phyloP scores from a whole-genome alignment of 2,329 filamentous ascomycete species.

The Purpureocillium lavendulum region DNA sequence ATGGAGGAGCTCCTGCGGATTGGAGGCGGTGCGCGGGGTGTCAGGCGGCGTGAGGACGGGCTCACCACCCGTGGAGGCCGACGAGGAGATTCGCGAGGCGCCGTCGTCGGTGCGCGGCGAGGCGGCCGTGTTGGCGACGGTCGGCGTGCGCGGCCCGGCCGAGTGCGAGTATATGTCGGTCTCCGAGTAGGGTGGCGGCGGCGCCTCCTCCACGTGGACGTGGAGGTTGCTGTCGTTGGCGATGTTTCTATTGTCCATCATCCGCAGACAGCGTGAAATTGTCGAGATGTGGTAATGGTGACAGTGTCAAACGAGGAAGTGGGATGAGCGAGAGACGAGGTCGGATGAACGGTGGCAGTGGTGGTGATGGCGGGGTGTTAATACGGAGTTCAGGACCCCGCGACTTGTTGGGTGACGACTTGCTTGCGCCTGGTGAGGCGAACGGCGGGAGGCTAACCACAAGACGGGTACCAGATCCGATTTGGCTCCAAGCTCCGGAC shows the following conservation, averaged over 20 bases:
- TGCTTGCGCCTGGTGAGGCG: too few species aligned
- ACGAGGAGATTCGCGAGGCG: constrained; percentile 28
- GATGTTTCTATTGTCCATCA: constrained; percentile 9
- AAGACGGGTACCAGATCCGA: not conserved
- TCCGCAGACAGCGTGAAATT: constrained; percentile 2
- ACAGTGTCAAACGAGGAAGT: too few species aligned
- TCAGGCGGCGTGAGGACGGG: constrained; percentile 44
- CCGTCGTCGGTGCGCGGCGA: constrained; percentile 23
- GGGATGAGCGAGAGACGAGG: too few species aligned
- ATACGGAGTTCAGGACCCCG: too few species aligned
- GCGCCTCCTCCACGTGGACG: constrained; percentile 24
- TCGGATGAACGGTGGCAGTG: too few species aligned
- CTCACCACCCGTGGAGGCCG: constrained; percentile 34
- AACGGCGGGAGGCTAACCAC: too few species aligned
- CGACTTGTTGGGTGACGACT: too few species aligned
- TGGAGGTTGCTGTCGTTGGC: constrained; percentile 8
- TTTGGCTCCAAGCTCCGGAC: too few species aligned
- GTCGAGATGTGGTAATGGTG: too few species aligned
- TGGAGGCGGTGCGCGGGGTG: constrained; percentile 29
- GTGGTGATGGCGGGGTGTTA: too few species aligned
- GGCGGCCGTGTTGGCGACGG: constrained; percentile 7
- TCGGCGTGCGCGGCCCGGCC: constrained; percentile 17
- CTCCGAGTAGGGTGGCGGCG: constrained; percentile 50
- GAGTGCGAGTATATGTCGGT: constrained; percentile 45
- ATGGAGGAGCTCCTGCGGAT: constrained; percentile 6